Base-by-base conservation (phyloP, 306 rosid genomes). In the Fragaria vesca region DNA sequence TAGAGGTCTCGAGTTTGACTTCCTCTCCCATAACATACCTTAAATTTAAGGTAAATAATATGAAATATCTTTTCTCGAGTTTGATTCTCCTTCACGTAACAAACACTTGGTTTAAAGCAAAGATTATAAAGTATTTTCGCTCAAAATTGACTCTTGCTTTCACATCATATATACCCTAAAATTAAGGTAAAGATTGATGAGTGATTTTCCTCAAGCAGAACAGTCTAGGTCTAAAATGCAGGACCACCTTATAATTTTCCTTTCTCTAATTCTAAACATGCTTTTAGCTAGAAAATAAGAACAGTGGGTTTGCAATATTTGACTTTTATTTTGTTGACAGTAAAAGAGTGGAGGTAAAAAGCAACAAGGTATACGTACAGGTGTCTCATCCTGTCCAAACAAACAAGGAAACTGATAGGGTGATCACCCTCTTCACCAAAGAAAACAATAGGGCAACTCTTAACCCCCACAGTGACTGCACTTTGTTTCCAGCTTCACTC, bases 361-460 rank as follows among this genome's bases (percentile, higher is more conserved):
- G 45, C 62, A 68, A 61, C 66, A 60, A 71, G 58, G 34, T 32
- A 32, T 32, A 61, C 17, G 30, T 51, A 51, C 71, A 74, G 69
- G 82, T 36, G 74, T 60, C 50, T 36, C 72, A 81, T 79, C 24
- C 54, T 61, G 74, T 66, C 71, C 76, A 48, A 47, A 34, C 40
- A 20, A 3, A 48, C 38, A 32, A 66, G 3, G 61, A 51, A 84
- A 72, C 40, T 48, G 90, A 85, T 82, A 80, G 85, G 89, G 84
- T 28, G 61, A 58, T 65, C 58, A 58, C 55, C 58, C 66, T 12
- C 34, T 12, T 47, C 30, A 21, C 13, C 74, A 36, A 76, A 74
- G 71, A 75, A 60, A 60, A 26, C 66, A 60, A 26, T 26, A 60
- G 66, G 30, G 17, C 38, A 42, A 54, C 48, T 65, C 26, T 5